Conservation (phyloP, 306 rosid species). For the Psophocarpus tetragonolobus region DNA sequence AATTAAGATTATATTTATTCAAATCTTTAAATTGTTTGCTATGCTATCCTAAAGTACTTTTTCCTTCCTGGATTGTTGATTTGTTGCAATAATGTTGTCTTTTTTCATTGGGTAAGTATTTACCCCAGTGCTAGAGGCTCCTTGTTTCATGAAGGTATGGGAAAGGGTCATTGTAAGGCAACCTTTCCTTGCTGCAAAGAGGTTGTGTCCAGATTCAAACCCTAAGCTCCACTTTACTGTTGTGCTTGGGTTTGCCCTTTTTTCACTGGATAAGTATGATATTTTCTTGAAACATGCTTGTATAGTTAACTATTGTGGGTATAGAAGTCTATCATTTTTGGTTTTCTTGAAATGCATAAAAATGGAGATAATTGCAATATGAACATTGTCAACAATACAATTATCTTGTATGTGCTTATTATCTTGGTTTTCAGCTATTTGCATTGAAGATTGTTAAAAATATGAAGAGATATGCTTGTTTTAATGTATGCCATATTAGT, state of each 20-base stretch:
- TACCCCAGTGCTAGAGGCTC: no score
- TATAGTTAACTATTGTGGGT: neutral
- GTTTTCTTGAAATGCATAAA: neutral
- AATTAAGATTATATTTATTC: slow-evolving; percentile 31
- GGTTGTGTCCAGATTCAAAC: neutral
- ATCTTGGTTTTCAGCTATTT: neutral
- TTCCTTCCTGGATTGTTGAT: slow-evolving; percentile 9
- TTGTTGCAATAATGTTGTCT: neutral
- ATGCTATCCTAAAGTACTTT: neutral
- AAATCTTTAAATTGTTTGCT: neutral
- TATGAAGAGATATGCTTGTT: neutral
- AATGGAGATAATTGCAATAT: neutral
- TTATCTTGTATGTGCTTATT: neutral
- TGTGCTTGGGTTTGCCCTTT: no score
- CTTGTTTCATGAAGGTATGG: neutral
- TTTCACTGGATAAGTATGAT: neutral
- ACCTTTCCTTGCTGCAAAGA: neutral
- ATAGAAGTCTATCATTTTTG: neutral
- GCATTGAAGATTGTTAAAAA: slow-evolving; percentile 22
- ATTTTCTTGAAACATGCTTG: slow-evolving; percentile 20
- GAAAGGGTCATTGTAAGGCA: neutral
- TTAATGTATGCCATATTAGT: neutral
- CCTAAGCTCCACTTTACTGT: no score
- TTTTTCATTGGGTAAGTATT: neutral
- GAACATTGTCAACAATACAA: neutral